These are phyloP conservation scores for Aspergillus phoenicis DNA, from an alignment of 2,329 filamentous ascomycete genomes.

Conservation along the genomic window DNA sequence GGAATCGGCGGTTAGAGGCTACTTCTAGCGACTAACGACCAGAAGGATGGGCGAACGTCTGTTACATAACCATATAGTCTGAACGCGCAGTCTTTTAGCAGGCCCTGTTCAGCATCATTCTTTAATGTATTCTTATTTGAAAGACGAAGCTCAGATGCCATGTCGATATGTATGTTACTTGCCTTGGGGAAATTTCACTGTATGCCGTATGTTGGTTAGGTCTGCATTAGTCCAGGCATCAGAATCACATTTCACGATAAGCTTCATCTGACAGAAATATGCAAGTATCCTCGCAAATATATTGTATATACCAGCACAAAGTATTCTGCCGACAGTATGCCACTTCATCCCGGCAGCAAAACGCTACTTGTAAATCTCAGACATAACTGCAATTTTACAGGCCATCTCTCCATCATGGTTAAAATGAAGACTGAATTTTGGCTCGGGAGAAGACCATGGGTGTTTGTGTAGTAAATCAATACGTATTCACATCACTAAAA, in stretches of 20 bases:
- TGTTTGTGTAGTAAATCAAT: background rate
- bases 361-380: background rate
- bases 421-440: background rate
- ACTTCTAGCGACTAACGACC: no score
- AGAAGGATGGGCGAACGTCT: no score
- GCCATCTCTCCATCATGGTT: background rate
- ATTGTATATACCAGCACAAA: background rate
- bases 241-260: background rate
- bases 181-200: background rate
- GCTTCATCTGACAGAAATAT: background rate
- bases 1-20: no score
- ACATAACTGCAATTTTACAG: background rate
- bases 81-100: no score
- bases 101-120: no score
- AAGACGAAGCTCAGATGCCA: no score
- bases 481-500: background rate
- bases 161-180: background rate
- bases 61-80: no score
- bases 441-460: background rate
- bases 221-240: background rate
- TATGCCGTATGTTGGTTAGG: background rate
- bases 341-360: background rate
- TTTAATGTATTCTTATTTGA: no score
- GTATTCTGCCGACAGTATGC: background rate
- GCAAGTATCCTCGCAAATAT: background rate